Evolutionary conservation across 139 green algal genomes (phyloP).

Genomic region (Chlamydomonas asymmetrica): DNA sequence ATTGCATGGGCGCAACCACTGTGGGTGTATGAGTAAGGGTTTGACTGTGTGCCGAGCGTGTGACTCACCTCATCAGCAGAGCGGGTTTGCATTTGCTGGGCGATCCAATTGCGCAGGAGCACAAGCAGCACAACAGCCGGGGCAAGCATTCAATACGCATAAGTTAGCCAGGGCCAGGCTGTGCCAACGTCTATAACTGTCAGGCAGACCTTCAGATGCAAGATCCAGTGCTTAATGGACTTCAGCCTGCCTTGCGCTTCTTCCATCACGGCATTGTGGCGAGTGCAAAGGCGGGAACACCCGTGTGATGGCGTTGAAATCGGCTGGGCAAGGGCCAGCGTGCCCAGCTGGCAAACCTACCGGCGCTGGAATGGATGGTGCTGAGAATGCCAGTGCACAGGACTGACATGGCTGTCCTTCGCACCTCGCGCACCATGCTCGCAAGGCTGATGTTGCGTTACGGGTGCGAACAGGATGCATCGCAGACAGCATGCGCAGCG

Average conservation of each 20-base stretch:
- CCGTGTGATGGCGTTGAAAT: no score
- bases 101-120: neutral
- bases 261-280: neutral
- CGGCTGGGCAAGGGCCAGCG: no score
- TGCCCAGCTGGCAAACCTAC: no score
- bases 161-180: neutral
- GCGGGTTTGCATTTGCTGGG: slow-evolving; percentile 73
- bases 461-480: neutral
- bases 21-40: neutral
- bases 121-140: neutral
- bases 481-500: neutral
- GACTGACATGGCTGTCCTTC: neutral
- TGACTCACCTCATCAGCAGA: slow-evolving; percentile 67
- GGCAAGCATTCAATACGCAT: neutral
- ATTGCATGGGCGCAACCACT: neutral
- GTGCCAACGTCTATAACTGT: neutral
- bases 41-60: neutral
- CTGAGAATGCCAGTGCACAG: no score
- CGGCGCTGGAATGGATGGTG: no score
- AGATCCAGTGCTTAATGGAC: neutral
- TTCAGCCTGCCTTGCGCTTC: neutral
- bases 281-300: no score
- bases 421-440: neutral
- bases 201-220: no score
- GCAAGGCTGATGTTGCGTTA: neutral